These are phyloP conservation scores for Lithocarpus polystachyus DNA, from an alignment of 306 rosid genomes.

Conservation along the genomic window DNA sequence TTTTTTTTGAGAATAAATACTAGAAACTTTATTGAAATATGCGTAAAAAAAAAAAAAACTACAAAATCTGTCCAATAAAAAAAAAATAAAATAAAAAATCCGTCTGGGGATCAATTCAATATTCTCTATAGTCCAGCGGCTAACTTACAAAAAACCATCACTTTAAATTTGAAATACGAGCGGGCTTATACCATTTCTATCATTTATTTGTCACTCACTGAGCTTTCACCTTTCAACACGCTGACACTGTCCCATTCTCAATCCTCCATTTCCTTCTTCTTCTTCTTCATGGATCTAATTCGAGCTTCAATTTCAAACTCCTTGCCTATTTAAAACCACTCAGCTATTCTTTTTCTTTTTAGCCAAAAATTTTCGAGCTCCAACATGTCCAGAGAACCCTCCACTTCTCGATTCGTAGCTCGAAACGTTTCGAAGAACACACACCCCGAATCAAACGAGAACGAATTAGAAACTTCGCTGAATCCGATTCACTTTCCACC, in stretches of 20 bases:
- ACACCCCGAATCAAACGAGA: slow-evolving; percentile 55
- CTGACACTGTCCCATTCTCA: background rate
- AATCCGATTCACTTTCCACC: slow-evolving; percentile 52
- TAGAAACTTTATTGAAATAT: too few relatives aligned
- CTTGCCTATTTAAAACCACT: background rate
- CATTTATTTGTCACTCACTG: background rate
- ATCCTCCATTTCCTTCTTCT: background rate
- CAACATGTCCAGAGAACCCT: slow-evolving; percentile 39
- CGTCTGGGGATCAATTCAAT: background rate
- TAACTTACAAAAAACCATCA: slow-evolving; percentile 1
- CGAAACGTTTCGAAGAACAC: slow-evolving; percentile 19
- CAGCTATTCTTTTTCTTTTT: background rate
- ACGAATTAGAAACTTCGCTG: slow-evolving; percentile 45
- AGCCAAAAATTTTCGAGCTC: background rate
- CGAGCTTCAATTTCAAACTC: background rate
- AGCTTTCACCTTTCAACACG: background rate
- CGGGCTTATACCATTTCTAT: slow-evolving; percentile 26
- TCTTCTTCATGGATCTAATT: slow-evolving; percentile 6
- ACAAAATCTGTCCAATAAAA: background rate
- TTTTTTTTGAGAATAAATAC: too few relatives aligned
- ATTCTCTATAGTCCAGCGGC: slow-evolving; percentile 23
- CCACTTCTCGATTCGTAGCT: slow-evolving; percentile 10
- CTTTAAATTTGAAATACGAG: slow-evolving; percentile 41
- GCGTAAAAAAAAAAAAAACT: too few relatives aligned
- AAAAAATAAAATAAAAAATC: background rate